Conservation (phyloP, 192 early-diverging fungal genomes). For the Coemansia sp. region DNA sequence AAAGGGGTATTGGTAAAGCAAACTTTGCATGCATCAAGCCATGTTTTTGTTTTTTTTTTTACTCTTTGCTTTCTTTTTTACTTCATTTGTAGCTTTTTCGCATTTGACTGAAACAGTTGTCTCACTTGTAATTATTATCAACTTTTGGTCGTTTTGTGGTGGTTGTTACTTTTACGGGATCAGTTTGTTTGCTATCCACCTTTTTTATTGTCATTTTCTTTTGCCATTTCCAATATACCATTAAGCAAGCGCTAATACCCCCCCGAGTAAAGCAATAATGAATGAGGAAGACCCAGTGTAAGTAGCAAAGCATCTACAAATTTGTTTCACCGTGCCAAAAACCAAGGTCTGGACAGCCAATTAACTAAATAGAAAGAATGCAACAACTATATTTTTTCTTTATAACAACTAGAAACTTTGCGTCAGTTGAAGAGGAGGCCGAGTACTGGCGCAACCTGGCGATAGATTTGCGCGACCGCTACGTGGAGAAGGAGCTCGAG, state of each 20-base stretch:
- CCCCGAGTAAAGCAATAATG: constrained; percentile 12
- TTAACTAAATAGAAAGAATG: neutral
- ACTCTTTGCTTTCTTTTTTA: constrained; percentile 5
- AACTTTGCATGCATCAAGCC: constrained; percentile 4
- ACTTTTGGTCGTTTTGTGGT: neutral
- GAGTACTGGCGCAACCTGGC: constrained; percentile 66
- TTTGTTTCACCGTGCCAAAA: neutral
- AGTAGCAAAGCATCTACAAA: constrained; percentile 5
- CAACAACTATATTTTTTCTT: neutral
- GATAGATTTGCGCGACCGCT: constrained; percentile 55
- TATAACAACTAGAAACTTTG: constrained; percentile 44
- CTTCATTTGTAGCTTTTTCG: neutral
- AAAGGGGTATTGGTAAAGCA: neutral
- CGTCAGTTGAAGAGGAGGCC: constrained; percentile 64
- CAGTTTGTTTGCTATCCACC: neutral
- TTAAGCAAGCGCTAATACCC: neutral
- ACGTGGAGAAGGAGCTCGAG: constrained; percentile 61
- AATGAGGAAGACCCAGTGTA: constrained; percentile 32
- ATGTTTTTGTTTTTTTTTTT: constrained; percentile 7
- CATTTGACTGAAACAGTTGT: neutral
- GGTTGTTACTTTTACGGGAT: neutral
- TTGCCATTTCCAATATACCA: neutral
- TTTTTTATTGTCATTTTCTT: neutral
- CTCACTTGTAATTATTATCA: constrained; percentile 1
- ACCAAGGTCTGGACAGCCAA: neutral